Percentiles rank a stretch among this genome's conserved stretches.
Evolutionary conservation across 2,329 filamentous ascomycete genomes (phyloP).

Genomic region (Monosporascus sp.): DNA sequence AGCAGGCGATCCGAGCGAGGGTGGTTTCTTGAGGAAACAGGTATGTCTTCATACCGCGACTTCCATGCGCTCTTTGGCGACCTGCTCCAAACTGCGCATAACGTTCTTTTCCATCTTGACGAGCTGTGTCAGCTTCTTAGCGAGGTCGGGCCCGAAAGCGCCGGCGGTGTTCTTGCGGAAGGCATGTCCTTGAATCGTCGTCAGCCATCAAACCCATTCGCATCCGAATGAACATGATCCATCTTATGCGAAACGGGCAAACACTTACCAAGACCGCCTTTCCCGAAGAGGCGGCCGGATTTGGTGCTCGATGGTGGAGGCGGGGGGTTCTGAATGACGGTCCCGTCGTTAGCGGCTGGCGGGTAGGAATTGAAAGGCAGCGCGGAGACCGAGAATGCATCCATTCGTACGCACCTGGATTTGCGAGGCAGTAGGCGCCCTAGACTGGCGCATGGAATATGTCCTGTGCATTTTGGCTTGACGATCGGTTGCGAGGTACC

Average conservation of each 20-base stretch:
- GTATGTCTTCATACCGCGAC: slow-evolving; percentile 70
- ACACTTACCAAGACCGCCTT: slow-evolving; percentile 73
- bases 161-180: slow-evolving; percentile 71
- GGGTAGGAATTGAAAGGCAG: background rate
- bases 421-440: slow-evolving; percentile 88
- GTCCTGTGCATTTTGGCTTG: slow-evolving; percentile 82
- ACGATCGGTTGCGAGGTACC: background rate
- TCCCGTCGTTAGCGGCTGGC: slow-evolving; percentile 1
- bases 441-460: slow-evolving; percentile 96
- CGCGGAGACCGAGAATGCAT: slow-evolving; percentile 6
- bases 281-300: slow-evolving; percentile 82
- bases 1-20: slow-evolving; percentile 1
- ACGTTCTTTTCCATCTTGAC: slow-evolving; percentile 99
- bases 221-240: background rate
- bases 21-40: background rate
- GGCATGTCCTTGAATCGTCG: slow-evolving; percentile 47
- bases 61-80: slow-evolving; percentile 95
- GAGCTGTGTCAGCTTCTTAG: slow-evolving; percentile 94
- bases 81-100: slow-evolving; percentile 95
- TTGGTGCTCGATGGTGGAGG: slow-evolving; percentile 91
- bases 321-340: slow-evolving; percentile 70
- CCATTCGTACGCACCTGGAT: slow-evolving; percentile 43
- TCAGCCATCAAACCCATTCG: slow-evolving; percentile 15
- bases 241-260: background rate
- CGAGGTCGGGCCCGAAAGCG: slow-evolving; percentile 77